Base-by-base conservation (phyloP, 768 basidiomycete species). In the Boletellus ananas region DNA sequence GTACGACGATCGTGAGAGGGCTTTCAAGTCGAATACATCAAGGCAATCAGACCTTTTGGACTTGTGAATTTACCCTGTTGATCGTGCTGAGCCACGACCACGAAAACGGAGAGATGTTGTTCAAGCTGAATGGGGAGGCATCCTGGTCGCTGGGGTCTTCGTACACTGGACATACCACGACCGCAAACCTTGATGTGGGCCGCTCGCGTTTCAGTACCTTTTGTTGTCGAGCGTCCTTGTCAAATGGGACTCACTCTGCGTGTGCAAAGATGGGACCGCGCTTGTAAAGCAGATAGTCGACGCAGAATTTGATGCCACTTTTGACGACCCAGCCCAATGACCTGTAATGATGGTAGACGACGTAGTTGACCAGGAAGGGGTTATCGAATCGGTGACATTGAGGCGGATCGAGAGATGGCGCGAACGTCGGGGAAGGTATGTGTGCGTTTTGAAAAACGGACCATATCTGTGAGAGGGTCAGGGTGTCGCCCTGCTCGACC, bases 41-140 rank as follows among this genome's bases (percentile, higher is more conserved):
- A 14, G 39, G 51, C 57, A 21, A 25, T 85, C 93, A 14, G 20
- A 91, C 95, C 82, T 99, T 99, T 70, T 94, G 92, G 4, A 98
- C 95, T 64, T 96, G 93, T 0, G 91, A 85, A 66, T 95, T 97
- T 12, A 97, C 95, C 34, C 96, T 83, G 64, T 96, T 98, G 54
- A 99, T 80, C 1, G 96, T 99, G 69, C 91, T 93, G 25, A 99
- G 78, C 94, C 94, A 97, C 12, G 90, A 80, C 96, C 96, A 99
- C 10, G 85, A 74, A 61, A 90, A 89, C 2, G 89, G 88, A 17
- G 78, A 70, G 2, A 79, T 69, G 47, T 90, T 88, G 51, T 79
- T 79, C 2, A 90, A 72, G 20, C 77, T 67, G 57, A 85, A 80
- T 0, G 81, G 79, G 3, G 88, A 92, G 0, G 74, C 65, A 20